Conservation (phyloP, 2,329 filamentous ascomycete genomes). For the Rutstroemia sp. region DNA sequence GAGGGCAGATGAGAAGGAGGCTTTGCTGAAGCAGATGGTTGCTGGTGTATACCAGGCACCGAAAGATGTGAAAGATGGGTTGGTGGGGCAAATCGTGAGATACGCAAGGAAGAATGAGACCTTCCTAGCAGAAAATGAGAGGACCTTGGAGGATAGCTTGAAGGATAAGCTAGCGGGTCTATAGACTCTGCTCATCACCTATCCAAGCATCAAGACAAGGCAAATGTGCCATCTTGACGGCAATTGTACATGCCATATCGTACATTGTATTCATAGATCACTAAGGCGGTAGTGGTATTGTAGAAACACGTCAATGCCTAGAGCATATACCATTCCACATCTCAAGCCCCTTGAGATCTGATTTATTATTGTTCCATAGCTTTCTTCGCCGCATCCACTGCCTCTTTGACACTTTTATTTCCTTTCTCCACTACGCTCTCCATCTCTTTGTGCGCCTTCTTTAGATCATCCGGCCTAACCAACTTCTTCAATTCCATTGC, state of each 20-base stretch:
- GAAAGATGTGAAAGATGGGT: constrained; percentile 6
- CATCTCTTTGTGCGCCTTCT: constrained; percentile 33
- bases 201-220: not conserved
- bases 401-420: constrained; percentile 29
- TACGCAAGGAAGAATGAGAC: constrained; percentile 27
- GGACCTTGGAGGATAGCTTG: constrained; percentile 25
- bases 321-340: not conserved
- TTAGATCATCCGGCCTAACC: constrained; percentile 32
- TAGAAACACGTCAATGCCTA: constrained; percentile 8
- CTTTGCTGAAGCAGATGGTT: constrained; percentile 22
- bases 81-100: constrained; percentile 19
- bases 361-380: constrained; percentile 24
- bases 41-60: constrained; percentile 26
- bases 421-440: constrained; percentile 32
- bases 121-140: constrained; percentile 24
- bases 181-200: not conserved
- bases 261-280: constrained; percentile 8
- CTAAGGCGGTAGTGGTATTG: constrained; percentile 7
- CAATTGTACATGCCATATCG: constrained; percentile 4
- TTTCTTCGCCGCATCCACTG: constrained; percentile 32
- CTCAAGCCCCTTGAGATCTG: not conserved
- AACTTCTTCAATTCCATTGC: constrained; percentile 29
- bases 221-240: not conserved
- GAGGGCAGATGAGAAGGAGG: constrained; percentile 15
- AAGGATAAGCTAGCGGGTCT: constrained; percentile 10